Evolutionary conservation across 2,329 filamentous ascomycete species (phyloP), one percentile per base, ranked within the genome.

Genomic region (Cephalotrichum gorgonifer): DNA sequence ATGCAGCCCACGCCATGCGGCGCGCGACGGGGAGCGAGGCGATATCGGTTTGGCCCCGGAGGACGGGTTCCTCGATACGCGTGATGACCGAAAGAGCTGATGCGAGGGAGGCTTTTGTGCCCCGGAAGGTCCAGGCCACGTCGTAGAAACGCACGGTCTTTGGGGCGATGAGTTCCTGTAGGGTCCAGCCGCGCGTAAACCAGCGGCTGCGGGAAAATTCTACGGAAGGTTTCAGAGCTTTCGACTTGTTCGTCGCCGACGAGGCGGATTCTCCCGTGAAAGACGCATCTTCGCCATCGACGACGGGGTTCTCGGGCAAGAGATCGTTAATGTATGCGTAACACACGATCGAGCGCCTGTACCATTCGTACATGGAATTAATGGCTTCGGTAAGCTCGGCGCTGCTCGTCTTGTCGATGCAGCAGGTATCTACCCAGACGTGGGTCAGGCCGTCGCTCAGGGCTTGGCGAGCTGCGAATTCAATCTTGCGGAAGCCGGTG

Each of bases 1-100:
- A 39, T 3, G 61, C 54, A n/a, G 58, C 60, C 63, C 62, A 65
- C 3, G 56, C 62, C 61, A 64, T 63, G 23, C 54, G 54, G 11
- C 52, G 43, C 4, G 61, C 59, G 2, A 56, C 46, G 14, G 45
- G 28, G 1, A 49, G 30, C 27, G 22, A n/a, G 6, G 47, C 41
- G 14, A 53, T 33, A 26, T 26, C 30, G 12, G 33, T 17, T 4
- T 15, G 17, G 7, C 48, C 47, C 8, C 44, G 38, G 1, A 53
- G 48, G 12, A 47, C 42, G 6, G 30, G 31, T 4, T 14, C 22
- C 8, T 47, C 50, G n/a, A 53, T 50, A 2, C 44, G 12, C 4
- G 52, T 50, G 9, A 41, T 41, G 7, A 4, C 14, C 4, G 7
- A 22, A 3, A 41, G 14, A 4, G 5, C 8, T 3, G 7, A 17